A percentile compares a stretch with the other conserved stretches of the same genome.
These are phyloP conservation scores for Bondarzewia mesenterica DNA, from an alignment of 1,284 basidiomycete genomes.

Conservation along the genomic window DNA sequence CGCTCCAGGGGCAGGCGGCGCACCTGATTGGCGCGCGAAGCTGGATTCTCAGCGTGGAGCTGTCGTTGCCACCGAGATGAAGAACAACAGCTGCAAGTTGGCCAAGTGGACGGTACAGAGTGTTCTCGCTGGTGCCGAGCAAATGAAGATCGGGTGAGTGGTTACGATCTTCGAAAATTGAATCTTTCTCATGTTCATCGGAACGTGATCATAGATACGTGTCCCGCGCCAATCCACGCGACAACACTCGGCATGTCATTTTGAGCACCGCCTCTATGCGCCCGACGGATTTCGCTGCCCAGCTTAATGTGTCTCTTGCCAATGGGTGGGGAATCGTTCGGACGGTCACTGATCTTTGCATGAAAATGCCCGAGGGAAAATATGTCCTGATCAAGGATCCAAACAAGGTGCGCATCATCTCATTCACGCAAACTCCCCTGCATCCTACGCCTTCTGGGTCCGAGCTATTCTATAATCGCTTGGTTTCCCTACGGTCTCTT, in stretches of 20 bases:
- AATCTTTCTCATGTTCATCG: constrained; percentile 4
- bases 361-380: constrained; percentile 95
- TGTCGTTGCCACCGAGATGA: constrained; percentile 99
- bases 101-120: constrained; percentile 98
- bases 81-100: constrained; percentile 98
- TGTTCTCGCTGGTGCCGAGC: constrained; percentile 90
- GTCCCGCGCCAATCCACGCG: constrained; percentile 88
- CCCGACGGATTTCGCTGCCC: constrained; percentile 88
- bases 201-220: constrained; percentile 59
- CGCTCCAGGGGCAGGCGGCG: constrained; percentile 83
- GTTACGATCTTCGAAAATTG: background rate
- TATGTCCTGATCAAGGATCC: constrained; percentile 95
- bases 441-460: too few species aligned
- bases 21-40: constrained; percentile 95
- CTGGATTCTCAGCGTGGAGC: constrained; percentile 96
- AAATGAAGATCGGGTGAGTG: constrained; percentile 93
- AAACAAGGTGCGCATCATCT: constrained; percentile 74
- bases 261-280: constrained; percentile 93
- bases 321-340: constrained; percentile 99
- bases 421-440: too few species aligned
- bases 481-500: background rate
- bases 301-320: constrained; percentile 91
- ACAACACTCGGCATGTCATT: constrained; percentile 93
- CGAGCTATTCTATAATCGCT: background rate
- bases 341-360: constrained; percentile 84